These are phyloP conservation scores for Iodosphaeria phyllophila DNA, from an alignment of 2,329 filamentous ascomycete species.

Conservation along the genomic window DNA sequence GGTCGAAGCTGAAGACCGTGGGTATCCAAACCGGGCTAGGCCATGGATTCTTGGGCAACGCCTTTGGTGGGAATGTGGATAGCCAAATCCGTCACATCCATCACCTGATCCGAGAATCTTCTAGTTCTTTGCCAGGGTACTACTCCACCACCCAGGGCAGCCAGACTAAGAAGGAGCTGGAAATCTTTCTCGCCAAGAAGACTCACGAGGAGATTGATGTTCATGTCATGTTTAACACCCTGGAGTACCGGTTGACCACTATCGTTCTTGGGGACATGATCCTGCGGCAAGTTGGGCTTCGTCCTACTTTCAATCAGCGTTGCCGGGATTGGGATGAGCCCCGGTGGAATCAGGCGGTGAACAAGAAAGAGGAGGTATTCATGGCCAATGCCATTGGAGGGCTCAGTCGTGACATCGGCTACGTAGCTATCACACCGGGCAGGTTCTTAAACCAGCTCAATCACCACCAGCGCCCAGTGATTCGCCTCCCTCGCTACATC, in stretches of 20 bases:
- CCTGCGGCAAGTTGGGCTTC: constrained; percentile 7
- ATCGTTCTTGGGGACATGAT: constrained; percentile 9
- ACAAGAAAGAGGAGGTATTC: background rate
- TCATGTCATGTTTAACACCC: constrained; percentile 11
- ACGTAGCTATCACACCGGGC: too few species aligned
- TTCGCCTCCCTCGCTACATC: too few species aligned
- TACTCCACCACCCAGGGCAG: constrained; percentile 7
- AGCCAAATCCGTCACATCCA: constrained; percentile 12
- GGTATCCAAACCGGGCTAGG: background rate
- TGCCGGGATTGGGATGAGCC: constrained; percentile 10
- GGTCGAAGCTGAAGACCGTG: constrained; percentile 4
- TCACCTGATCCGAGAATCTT: constrained; percentile 10
- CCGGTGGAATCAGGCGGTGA: constrained; percentile 3
- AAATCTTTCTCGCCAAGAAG: constrained; percentile 4
- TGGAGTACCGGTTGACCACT: constrained; percentile 11
- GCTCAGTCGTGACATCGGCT: constrained; percentile 2
- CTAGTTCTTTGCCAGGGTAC: constrained; percentile 9
- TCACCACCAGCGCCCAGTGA: too few species aligned
- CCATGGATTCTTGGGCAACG: constrained; percentile 9
- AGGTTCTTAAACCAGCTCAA: too few species aligned
- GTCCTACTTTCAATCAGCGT: constrained; percentile 6
- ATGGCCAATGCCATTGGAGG: background rate
- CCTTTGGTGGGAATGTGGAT: constrained; percentile 10
- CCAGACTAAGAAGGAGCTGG: constrained; percentile 4
- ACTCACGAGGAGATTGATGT: constrained; percentile 5